Conservation (phyloP, 1,284 basidiomycete species). For the Cutaneotrichosporon cutaneum region DNA sequence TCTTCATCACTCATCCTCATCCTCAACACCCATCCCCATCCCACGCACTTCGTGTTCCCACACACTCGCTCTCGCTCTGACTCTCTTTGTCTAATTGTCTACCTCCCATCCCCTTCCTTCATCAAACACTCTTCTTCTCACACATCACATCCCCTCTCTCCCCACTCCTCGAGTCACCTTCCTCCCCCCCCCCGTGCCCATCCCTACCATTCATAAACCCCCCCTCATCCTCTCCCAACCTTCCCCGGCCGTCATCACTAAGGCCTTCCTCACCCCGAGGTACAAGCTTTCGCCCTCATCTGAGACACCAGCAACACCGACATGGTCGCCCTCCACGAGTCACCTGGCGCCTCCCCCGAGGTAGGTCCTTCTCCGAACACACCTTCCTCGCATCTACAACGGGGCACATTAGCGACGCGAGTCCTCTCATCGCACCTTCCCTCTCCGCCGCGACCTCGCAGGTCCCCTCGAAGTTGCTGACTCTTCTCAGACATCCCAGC, state of each 20-base stretch:
- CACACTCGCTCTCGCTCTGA: background rate
- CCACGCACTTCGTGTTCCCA: conserved; percentile 1
- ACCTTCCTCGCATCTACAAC: background rate
- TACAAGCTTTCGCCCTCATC: background rate
- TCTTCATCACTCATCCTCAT: conserved; percentile 1
- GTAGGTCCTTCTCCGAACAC: background rate
- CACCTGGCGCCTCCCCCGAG: background rate
- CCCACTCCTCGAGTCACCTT: background rate
- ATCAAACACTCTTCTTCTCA: background rate
- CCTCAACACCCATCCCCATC: background rate
- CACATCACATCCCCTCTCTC: background rate
- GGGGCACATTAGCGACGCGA: background rate
- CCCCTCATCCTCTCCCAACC: background rate
- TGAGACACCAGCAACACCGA: background rate
- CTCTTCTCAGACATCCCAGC: background rate
- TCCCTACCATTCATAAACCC: too few species aligned
- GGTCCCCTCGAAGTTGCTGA: background rate
- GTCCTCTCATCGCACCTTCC: background rate
- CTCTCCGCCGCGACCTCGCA: background rate
- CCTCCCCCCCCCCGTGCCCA: background rate
- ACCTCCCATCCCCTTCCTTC: background rate
- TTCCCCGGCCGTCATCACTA: background rate
- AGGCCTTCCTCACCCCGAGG: background rate
- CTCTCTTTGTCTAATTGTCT: too few species aligned
- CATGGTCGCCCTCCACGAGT: background rate